Conservation (phyloP, 306 rosid genomes). For the Quercus bicolor region DNA sequence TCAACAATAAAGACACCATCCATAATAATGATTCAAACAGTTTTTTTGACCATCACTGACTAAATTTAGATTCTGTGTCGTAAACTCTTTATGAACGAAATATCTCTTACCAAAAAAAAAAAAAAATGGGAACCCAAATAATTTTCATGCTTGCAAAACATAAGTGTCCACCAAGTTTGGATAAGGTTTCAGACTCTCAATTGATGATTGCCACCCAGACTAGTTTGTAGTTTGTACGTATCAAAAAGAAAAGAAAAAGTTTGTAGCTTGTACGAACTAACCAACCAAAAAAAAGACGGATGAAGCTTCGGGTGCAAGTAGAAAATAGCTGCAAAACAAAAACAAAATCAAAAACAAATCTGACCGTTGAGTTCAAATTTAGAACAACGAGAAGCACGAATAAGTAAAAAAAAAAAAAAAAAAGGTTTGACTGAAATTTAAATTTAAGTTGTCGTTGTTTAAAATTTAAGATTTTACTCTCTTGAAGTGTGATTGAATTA, state of each 20-base stretch:
- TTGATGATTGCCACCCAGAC: no score
- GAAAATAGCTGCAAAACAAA: background rate
- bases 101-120: background rate
- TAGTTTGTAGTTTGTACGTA: background rate
- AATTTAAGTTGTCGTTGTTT: rapidly evolving
- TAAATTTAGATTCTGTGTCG: background rate
- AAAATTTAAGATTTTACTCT: rapidly evolving
- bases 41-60: no score
- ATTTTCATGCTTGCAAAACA: background rate
- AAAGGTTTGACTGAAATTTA: no score
- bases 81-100: background rate
- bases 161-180: background rate
- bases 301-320: background rate
- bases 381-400: background rate
- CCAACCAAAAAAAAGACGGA: background rate
- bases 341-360: background rate
- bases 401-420: background rate
- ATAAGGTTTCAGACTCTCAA: no score
- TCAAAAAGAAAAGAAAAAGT: no score
- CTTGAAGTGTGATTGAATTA: rapidly evolving
- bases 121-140: background rate
- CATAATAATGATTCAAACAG: no score
- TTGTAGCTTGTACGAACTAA: background rate
- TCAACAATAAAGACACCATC: no score
- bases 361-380: conserved; percentile 27